Percentiles rank a stretch among this genome's conserved stretches.
phyloP scores from a whole-genome alignment of 495 filamentous ascomycete species.

The Entonaema liquescens region DNA sequence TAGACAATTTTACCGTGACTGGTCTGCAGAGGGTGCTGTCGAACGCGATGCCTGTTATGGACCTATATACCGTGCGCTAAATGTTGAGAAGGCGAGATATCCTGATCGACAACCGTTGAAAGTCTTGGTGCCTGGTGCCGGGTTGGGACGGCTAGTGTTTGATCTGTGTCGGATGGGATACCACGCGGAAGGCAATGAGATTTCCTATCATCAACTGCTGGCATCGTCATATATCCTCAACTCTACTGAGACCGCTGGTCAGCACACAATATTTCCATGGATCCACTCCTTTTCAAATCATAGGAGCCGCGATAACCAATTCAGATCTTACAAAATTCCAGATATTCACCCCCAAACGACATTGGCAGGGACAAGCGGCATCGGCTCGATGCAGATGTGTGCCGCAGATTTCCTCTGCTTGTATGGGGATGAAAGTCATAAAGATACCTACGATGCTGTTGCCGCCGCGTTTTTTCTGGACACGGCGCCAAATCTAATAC shows the following conservation, averaged over 20 bases:
- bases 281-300: conserved; percentile 84
- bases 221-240: conserved; percentile 90
- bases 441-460: conserved; percentile 77
- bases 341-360: conserved; percentile 75
- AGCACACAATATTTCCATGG: conserved; percentile 81
- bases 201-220: conserved; percentile 91
- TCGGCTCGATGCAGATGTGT: conserved; percentile 82
- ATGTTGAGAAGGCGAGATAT: conserved; percentile 58
- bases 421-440: conserved; percentile 69
- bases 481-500: conserved; percentile 90
- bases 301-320: conserved; percentile 70
- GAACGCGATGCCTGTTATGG: conserved; percentile 81
- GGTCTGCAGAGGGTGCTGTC: conserved; percentile 77
- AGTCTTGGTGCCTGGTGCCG: conserved; percentile 82
- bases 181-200: conserved; percentile 88
- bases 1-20: conserved; percentile 94
- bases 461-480: conserved; percentile 95
- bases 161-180: conserved; percentile 82
- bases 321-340: conserved; percentile 73
- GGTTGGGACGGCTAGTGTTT: conserved; percentile 80
- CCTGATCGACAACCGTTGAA: conserved; percentile 48
- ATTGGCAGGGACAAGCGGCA: conserved; percentile 53
- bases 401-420: conserved; percentile 83
- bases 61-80: conserved; percentile 72
- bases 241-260: conserved; percentile 50